phyloP scores from a whole-genome alignment of 805 yeast species.

The Yarrowia divulgata region DNA sequence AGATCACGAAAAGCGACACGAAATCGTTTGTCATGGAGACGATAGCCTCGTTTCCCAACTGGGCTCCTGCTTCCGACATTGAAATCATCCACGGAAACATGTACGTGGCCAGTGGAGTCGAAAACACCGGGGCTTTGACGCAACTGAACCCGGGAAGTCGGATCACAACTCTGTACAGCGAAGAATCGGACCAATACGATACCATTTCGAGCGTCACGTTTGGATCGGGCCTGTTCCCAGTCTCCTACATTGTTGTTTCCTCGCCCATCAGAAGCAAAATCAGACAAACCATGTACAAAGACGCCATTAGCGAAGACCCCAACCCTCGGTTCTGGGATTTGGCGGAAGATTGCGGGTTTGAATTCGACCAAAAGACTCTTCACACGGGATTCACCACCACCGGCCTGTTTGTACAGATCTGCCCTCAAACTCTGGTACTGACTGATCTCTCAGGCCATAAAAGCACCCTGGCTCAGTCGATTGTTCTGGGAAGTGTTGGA shows the following conservation, averaged over 20 bases:
- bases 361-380: conserved; percentile 15
- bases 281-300: conserved; percentile 34
- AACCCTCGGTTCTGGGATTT: conserved; percentile 35
- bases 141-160: conserved; percentile 17
- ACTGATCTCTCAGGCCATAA: background rate
- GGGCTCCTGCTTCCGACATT: conserved; percentile 37
- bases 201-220: conserved; percentile 20
- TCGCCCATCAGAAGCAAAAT: conserved; percentile 32
- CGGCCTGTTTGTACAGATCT: conserved; percentile 15
- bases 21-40: conserved; percentile 13
- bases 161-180: conserved; percentile 4
- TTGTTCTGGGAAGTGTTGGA: conserved; percentile 4
- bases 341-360: conserved; percentile 28
- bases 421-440: background rate
- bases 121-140: conserved; percentile 10
- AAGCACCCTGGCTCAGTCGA: background rate
- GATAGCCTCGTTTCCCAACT: conserved; percentile 26
- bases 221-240: conserved; percentile 7
- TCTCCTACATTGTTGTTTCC: conserved; percentile 18
- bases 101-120: conserved; percentile 31
- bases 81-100: conserved; percentile 26
- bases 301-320: conserved; percentile 25
- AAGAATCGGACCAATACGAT: conserved; percentile 23
- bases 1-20: background rate
- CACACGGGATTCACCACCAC: conserved; percentile 8